A percentile compares a stretch with the other conserved stretches of the same genome.
These are phyloP conservation scores for Emmonsia crescens DNA, from an alignment of 2,329 filamentous ascomycete species.

Conservation along the genomic window DNA sequence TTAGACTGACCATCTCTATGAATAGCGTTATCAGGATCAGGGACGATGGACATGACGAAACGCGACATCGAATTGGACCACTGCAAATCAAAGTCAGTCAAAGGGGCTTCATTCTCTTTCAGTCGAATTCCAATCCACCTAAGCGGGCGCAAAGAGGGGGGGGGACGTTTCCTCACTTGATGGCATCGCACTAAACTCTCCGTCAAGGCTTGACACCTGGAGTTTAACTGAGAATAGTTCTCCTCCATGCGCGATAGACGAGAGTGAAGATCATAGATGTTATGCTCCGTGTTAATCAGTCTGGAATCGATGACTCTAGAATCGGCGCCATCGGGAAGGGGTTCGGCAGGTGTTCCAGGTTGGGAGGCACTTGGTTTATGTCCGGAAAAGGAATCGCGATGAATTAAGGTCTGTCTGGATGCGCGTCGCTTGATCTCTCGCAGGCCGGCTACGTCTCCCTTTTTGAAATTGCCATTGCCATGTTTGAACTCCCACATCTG, in stretches of 20 bases:
- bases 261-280: constrained; percentile 65
- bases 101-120: background rate
- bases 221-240: constrained; percentile 62
- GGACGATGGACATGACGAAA: constrained; percentile 60
- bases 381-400: constrained; percentile 75
- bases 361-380: constrained; percentile 67
- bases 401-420: constrained; percentile 83
- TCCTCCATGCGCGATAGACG: constrained; percentile 77
- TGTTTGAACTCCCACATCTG: constrained; percentile 99
- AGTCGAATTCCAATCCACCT: background rate
- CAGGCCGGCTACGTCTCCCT: constrained; percentile 80
- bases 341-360: constrained; percentile 73
- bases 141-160: background rate
- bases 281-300: constrained; percentile 66
- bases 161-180: constrained; percentile 38
- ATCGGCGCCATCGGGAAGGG: constrained; percentile 69
- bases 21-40: constrained; percentile 62
- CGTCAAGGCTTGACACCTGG: constrained; percentile 70
- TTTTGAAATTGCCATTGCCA: constrained; percentile 92
- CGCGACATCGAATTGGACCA: constrained; percentile 79
- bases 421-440: constrained; percentile 93
- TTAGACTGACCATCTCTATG: constrained; percentile 65
- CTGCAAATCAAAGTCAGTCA: constrained; percentile 30
- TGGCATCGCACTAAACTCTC: constrained; percentile 68
- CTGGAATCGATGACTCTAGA: constrained; percentile 36